Evolutionary conservation across 768 basidiomycete species (phyloP).

Genomic region (Kwoniella dejecticola): DNA sequence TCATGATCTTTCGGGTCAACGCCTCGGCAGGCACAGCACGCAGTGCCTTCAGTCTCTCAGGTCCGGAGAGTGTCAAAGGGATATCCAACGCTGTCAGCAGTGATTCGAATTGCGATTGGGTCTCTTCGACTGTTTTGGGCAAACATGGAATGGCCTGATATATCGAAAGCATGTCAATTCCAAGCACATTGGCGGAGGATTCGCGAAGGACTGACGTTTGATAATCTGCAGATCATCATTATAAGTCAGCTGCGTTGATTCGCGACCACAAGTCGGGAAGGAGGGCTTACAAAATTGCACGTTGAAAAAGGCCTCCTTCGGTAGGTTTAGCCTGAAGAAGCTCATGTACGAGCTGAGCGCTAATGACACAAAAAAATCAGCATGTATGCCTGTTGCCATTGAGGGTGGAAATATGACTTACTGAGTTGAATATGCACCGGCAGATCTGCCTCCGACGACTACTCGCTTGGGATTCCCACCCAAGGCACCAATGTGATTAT

Average conservation of each 20-base stretch:
- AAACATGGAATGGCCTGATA: constrained; percentile 23
- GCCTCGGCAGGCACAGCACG: constrained; percentile 17
- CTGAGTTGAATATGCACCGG: constrained; percentile 21
- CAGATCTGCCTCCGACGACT: constrained; percentile 23
- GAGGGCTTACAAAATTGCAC: constrained; percentile 14
- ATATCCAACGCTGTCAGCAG: constrained; percentile 17
- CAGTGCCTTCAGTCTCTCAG: constrained; percentile 15
- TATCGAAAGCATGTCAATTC: background rate
- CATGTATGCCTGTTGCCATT: too few relatives aligned
- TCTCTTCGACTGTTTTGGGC: constrained; percentile 25
- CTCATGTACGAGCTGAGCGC: constrained; percentile 9
- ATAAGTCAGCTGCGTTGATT: constrained; percentile 1
- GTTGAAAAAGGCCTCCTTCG: constrained; percentile 9
- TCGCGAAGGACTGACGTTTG: constrained; percentile 10
- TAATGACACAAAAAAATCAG: background rate
- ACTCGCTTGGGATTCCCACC: constrained; percentile 22
- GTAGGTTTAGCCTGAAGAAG: constrained; percentile 8
- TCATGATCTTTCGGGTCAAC: constrained; percentile 23
- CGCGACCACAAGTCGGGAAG: background rate
- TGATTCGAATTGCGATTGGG: constrained; percentile 20
- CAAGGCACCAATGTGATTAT: constrained; percentile 16
- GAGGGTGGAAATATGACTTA: background rate
- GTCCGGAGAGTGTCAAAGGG: constrained; percentile 7
- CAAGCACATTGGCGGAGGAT: too few relatives aligned
- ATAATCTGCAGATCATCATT: background rate